phyloP scores from a whole-genome alignment of 1,284 basidiomycete genomes.

The Ustilago bromivora region DNA sequence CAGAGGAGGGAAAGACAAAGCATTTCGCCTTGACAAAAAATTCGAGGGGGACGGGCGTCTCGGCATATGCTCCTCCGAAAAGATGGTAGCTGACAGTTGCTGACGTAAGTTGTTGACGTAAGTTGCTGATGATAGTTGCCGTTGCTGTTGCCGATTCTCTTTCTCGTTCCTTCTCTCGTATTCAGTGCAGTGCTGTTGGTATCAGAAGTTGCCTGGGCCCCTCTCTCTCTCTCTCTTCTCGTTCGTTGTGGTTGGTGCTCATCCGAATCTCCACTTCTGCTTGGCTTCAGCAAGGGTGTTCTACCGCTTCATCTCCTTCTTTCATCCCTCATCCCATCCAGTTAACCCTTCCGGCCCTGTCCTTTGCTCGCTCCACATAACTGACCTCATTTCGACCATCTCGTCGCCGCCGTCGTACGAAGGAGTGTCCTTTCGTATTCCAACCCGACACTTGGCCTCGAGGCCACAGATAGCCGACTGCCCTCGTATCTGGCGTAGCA shows the following conservation, averaged over 20 bases:
- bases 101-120: background rate
- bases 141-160: background rate
- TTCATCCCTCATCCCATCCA: background rate
- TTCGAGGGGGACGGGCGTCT: background rate
- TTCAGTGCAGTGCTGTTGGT: background rate
- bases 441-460: background rate
- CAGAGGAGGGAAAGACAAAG: background rate
- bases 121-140: conserved; percentile 1
- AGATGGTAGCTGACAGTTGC: too few relatives aligned
- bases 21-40: background rate
- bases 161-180: background rate
- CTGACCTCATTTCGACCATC: background rate
- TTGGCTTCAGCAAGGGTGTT: background rate
- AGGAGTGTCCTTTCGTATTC: background rate
- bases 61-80: background rate
- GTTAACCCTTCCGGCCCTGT: background rate
- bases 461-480: background rate
- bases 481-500: background rate
- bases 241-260: background rate
- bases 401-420: background rate
- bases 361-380: background rate
- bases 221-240: conserved; percentile 6
- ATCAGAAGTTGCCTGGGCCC: background rate
- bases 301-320: background rate
- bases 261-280: background rate